phyloP scores from a whole-genome alignment of 495 filamentous ascomycete genomes.

The Cetradonia linearis region DNA sequence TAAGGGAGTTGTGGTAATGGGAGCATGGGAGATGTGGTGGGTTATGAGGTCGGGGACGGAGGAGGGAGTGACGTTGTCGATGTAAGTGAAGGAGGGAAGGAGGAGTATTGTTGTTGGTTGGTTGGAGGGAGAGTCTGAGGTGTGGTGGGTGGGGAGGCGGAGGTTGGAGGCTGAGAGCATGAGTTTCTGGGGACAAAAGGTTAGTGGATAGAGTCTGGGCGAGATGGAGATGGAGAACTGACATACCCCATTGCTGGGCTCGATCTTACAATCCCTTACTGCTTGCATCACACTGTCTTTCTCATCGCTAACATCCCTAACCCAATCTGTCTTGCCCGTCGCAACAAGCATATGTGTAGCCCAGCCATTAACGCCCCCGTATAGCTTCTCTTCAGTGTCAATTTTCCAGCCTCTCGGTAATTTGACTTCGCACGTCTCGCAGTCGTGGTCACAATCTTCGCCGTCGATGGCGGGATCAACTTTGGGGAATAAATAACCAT shows the following conservation, averaged over 20 bases:
- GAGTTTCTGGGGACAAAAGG: constrained; percentile 44
- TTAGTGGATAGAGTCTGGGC: background rate
- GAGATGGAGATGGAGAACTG: background rate
- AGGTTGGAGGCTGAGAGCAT: constrained; percentile 95
- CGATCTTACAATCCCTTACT: constrained; percentile 50
- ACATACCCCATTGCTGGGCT: constrained; percentile 67
- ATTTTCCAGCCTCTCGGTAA: constrained; percentile 69
- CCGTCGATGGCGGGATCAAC: constrained; percentile 67
- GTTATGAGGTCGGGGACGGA: constrained; percentile 63
- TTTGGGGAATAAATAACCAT: constrained; percentile 35
- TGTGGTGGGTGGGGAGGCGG: constrained; percentile 54
- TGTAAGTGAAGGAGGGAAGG: constrained; percentile 74
- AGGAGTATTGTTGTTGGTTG: constrained; percentile 75
- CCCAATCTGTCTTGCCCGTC: constrained; percentile 93
- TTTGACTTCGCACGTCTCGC: constrained; percentile 65
- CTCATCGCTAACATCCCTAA: constrained; percentile 80
- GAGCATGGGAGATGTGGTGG: constrained; percentile 56
- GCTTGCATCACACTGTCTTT: constrained; percentile 93
- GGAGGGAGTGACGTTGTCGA: constrained; percentile 76
- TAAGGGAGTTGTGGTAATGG: constrained; percentile 74
- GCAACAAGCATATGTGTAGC: constrained; percentile 83
- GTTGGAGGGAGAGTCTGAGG: constrained; percentile 42
- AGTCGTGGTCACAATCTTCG: constrained; percentile 84
- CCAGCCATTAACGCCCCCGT: constrained; percentile 82
- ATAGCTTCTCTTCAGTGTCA: constrained; percentile 68